A percentile compares a stretch with the other conserved stretches of the same genome.
Conservation (phyloP, 306 rosid species). For the Dryas octopetala region DNA sequence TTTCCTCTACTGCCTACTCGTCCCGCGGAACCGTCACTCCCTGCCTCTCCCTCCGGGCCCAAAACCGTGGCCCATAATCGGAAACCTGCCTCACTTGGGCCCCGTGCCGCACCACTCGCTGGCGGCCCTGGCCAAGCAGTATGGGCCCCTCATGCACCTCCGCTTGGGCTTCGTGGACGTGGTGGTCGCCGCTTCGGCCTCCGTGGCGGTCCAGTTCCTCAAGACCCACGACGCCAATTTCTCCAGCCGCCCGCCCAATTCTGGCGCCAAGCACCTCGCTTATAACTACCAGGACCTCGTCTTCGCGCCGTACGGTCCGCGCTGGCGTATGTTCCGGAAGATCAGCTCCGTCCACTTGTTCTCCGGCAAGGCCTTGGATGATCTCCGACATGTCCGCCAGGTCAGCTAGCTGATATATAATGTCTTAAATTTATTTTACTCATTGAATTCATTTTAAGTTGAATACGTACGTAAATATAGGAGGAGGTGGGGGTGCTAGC, state of each 20-base stretch:
- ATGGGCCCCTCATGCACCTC: conserved; percentile 82
- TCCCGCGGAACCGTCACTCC: background rate
- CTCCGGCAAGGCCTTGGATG: conserved; percentile 78
- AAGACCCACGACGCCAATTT: conserved; percentile 70
- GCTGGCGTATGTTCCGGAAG: conserved; percentile 82
- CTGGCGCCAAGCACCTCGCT: conserved; percentile 65
- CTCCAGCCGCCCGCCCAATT: conserved; percentile 75
- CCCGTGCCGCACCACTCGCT: conserved; percentile 67
- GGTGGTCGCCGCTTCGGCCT: conserved; percentile 70
- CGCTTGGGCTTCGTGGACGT: conserved; percentile 62
- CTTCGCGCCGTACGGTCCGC: conserved; percentile 70
- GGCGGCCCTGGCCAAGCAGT: conserved; percentile 45
- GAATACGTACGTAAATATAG: conserved; percentile 25
- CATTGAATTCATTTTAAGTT: too few species aligned
- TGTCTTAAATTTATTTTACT: too few species aligned
- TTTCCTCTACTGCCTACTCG: conserved; percentile 28
- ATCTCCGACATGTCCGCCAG: conserved; percentile 63
- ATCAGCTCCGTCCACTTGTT: conserved; percentile 74
- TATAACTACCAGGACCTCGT: conserved; percentile 83
- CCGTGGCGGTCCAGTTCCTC: conserved; percentile 67
- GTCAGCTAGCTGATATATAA: conserved; percentile 23
- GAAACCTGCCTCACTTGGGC: conserved; percentile 81
- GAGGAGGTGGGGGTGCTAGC: conserved; percentile 61
- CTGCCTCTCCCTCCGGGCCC: conserved; percentile 76
- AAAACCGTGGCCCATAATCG: conserved; percentile 75